Evolutionary conservation across 129 eudicot genomes (phyloP), one percentile per base, ranked within the genome.

Genomic region (Flaveria sonorensis): DNA sequence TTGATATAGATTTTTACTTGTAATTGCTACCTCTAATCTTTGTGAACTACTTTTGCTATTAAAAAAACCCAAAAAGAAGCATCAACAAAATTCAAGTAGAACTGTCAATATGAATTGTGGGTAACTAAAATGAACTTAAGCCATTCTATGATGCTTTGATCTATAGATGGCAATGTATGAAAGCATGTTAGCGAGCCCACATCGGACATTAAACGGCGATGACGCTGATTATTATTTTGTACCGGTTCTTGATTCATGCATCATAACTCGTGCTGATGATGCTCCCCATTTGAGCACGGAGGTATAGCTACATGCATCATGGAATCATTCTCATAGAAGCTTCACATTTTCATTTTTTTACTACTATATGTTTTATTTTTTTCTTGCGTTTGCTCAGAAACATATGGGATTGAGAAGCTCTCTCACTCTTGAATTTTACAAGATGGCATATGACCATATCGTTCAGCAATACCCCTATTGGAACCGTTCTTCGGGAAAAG

Each of bases 211-310:
- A 59, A 91, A 91, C 56, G 98, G 98, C 19, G 97, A 94, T 61
- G 98, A 94, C 81, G 98, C 98, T 76, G 98, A 94, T 84, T 91
- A 85, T 77, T 94, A 87, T 83, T 94, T 91, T 74, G 98, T 94
- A 61, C 98, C 98, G 3, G 93, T 89, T 62, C 98, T 94, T 80
- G 98, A 94, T 89, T 89, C 98, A 15, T 94, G 98, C 73, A 86
- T 94, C 56, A 94, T 94, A 60, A 87, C 89, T 75, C 96, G 98
- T 39, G 98, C 96, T 47, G 97, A 91, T 83, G 98, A 94, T 87
- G 93, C 98, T 45, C 98, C 98, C 50, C 97, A 94, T 85, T 68
- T 91, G 61, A 89, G 77, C 85, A 76, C 91, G 97, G 81, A 76
- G 96, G 98, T 91, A 89, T 64, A 69, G 14, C 21, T 21, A 32